A percentile compares a stretch with the other conserved stretches of the same genome.
phyloP scores from a whole-genome alignment of 164 flowering plant species.

The Magnolia kwangsiensis region DNA sequence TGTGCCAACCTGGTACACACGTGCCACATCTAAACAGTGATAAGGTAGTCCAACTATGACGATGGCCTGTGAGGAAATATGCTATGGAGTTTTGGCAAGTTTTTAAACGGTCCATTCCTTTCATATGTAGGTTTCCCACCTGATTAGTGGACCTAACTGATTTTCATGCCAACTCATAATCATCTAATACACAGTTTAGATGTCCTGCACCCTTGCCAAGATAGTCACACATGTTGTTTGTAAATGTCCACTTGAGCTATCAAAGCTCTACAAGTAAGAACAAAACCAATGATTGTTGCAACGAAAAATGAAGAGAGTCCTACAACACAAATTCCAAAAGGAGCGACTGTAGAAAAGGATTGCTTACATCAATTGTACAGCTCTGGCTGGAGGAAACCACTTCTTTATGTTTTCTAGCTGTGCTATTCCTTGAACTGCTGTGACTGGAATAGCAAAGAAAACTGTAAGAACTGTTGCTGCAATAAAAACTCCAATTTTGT shows the following conservation, averaged over 20 bases:
- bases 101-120: background rate
- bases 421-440: constrained; percentile 92
- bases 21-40: no score
- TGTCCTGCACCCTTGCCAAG: background rate
- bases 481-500: constrained; percentile 48
- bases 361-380: constrained; percentile 68
- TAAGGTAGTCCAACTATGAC: background rate
- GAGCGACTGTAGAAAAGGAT: background rate
- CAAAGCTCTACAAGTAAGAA: background rate
- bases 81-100: background rate
- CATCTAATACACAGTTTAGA: background rate
- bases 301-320: no score
- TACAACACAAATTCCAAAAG: background rate
- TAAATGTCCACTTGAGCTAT: background rate
- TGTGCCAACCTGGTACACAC: no score
- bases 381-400: constrained; percentile 93
- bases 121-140: background rate
- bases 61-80: background rate
- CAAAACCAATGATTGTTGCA: background rate
- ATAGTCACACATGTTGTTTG: background rate
- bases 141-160: background rate
- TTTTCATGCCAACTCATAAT: background rate
- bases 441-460: constrained; percentile 83
- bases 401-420: constrained; percentile 70
- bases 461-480: constrained; percentile 63